Evolutionary conservation across 257 asterid species (phyloP).

Genomic region (Fraxinus pennsylvanica): DNA sequence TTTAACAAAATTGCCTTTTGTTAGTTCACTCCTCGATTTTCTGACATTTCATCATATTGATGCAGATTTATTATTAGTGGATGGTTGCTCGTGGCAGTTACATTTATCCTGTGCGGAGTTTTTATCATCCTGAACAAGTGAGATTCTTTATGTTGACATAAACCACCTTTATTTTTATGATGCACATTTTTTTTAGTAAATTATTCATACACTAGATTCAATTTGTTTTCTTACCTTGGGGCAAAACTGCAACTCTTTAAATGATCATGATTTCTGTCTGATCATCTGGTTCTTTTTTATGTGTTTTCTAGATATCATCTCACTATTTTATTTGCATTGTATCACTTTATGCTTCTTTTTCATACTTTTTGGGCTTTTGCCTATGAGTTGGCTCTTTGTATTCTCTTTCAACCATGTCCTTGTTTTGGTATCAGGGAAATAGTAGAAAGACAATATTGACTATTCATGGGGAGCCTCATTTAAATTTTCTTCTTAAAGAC

Average conservation of each 20-base stretch:
- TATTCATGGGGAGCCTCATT: not conserved
- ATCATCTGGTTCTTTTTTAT: not conserved
- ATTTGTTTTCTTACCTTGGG: not conserved
- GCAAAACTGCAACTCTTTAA: not conserved
- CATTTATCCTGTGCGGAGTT: slow-evolving; percentile 84
- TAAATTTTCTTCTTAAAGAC: not conserved
- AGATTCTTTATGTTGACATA: slow-evolving; percentile 27
- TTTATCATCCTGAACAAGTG: slow-evolving; percentile 81
- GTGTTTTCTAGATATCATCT: not conserved
- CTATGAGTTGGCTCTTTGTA: not conserved
- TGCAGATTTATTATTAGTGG: slow-evolving; percentile 91
- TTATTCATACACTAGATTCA: not conserved
- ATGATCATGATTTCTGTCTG: not conserved
- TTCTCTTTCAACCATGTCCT: not conserved
- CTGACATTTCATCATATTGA: slow-evolving; percentile 13
- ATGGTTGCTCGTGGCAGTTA: slow-evolving; percentile 86
- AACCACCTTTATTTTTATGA: not conserved
- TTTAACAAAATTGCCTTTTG: not conserved
- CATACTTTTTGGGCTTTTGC: not conserved
- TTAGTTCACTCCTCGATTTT: slow-evolving; percentile 7
- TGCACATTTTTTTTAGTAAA: not conserved
- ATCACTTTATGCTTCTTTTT: not conserved
- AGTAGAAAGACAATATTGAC: not conserved
- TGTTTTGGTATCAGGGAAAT: not conserved
- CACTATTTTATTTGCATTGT: not conserved